These are phyloP conservation scores for Populus pruinosa DNA, from an alignment of 345 rosid genomes.

Conservation along the genomic window DNA sequence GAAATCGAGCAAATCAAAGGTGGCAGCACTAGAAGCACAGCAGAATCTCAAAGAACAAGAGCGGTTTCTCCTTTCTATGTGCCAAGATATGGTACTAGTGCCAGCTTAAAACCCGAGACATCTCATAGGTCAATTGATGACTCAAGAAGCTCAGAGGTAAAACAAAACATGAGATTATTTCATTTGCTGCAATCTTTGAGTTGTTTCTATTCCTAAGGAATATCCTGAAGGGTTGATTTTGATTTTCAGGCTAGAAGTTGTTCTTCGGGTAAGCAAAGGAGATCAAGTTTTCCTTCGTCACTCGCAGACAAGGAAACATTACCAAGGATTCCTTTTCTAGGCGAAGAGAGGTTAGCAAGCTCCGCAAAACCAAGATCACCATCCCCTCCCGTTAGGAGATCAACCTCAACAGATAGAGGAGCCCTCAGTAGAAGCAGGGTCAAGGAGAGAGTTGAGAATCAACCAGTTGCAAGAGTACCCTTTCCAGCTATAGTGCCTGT, in stretches of 20 bases:
- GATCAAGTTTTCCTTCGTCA: constrained; percentile 66
- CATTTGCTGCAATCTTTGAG: not conserved
- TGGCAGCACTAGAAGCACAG: constrained; percentile 34
- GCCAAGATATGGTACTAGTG: constrained; percentile 47
- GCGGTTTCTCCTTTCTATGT: constrained; percentile 82
- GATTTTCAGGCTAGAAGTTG: constrained; percentile 68
- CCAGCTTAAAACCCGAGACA: constrained; percentile 50
- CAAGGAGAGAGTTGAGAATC: constrained; percentile 58
- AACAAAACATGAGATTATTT: not conserved
- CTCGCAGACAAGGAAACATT: constrained; percentile 54
- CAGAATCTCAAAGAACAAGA: constrained; percentile 65
- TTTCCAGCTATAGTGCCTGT: constrained; percentile 81
- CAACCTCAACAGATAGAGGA: constrained; percentile 82
- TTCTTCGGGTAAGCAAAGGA: constrained; percentile 85
- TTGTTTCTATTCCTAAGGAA: not conserved
- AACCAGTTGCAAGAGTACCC: constrained; percentile 53
- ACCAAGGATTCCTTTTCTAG: constrained; percentile 39
- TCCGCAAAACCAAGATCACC: constrained; percentile 55
- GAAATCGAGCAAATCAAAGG: constrained; percentile 68
- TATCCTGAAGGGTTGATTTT: not conserved
- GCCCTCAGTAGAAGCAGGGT: constrained; percentile 49
- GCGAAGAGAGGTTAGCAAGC: constrained; percentile 48
- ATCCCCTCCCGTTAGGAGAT: constrained; percentile 73
- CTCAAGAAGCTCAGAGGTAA: constrained; percentile 55
- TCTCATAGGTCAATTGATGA: constrained; percentile 49